These are phyloP conservation scores for Suillus variegatus DNA, from an alignment of 768 basidiomycete species.

Conservation along the genomic window DNA sequence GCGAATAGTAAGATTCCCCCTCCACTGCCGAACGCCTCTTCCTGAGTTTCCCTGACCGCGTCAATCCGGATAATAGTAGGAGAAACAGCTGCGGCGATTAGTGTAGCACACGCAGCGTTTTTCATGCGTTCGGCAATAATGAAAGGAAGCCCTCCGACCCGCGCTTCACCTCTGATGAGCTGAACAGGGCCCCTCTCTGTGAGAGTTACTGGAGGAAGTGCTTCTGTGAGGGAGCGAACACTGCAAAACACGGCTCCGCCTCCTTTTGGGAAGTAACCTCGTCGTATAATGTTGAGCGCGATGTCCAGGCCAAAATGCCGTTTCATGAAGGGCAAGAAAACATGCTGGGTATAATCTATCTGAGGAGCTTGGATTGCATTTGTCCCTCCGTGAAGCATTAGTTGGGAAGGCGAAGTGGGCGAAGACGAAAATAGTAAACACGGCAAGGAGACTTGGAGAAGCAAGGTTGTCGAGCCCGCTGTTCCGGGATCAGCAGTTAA, in stretches of 20 bases:
- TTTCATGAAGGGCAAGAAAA: slow-evolving; percentile 69
- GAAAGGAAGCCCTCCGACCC: slow-evolving; percentile 65
- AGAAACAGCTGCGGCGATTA: slow-evolving; percentile 42
- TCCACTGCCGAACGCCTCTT: slow-evolving; percentile 56
- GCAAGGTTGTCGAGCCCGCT: slow-evolving; percentile 70
- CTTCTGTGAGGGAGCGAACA: slow-evolving; percentile 34
- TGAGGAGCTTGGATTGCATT: slow-evolving; percentile 74
- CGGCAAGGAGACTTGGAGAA: slow-evolving; percentile 72
- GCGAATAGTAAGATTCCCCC: slow-evolving; percentile 79
- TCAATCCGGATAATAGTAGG: slow-evolving; percentile 34
- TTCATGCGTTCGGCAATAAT: slow-evolving; percentile 58
- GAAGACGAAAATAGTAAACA: slow-evolving; percentile 58
- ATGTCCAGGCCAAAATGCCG: slow-evolving; percentile 51
- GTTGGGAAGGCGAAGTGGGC: slow-evolving; percentile 37
- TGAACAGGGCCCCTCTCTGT: slow-evolving; percentile 57
- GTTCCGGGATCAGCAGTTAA: slow-evolving; percentile 53
- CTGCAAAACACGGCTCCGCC: slow-evolving; percentile 60
- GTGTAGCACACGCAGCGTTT: slow-evolving; percentile 47
- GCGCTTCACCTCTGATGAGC: slow-evolving; percentile 57
- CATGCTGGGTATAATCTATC: slow-evolving; percentile 66
- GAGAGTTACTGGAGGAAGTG: slow-evolving; percentile 49
- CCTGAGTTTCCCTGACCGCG: slow-evolving; percentile 47
- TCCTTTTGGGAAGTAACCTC: slow-evolving; percentile 76
- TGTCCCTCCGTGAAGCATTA: slow-evolving; percentile 69
- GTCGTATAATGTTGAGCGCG: slow-evolving; percentile 47